Evolutionary conservation across 2,329 filamentous ascomycete genomes (phyloP).

Genomic region (Fusarium heterosporum): DNA sequence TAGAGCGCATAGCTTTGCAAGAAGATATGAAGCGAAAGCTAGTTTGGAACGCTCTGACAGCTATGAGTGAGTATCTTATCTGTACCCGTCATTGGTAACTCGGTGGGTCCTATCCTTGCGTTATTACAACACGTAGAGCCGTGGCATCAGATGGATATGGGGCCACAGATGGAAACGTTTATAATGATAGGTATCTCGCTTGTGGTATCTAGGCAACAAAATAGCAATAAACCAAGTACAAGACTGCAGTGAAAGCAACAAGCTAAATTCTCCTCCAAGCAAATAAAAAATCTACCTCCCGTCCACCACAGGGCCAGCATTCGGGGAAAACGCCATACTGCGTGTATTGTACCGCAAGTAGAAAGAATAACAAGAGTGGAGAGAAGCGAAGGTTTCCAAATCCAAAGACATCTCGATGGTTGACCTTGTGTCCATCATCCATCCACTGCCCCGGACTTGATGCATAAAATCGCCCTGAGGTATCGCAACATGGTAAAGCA

Average conservation of each 20-base stretch:
- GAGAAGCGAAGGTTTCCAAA: conserved; percentile 33
- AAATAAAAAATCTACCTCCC: conserved; percentile 25
- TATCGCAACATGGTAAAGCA: conserved; percentile 45
- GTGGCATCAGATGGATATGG: neutral
- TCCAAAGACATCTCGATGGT: conserved; percentile 20
- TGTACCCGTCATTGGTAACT: conserved; percentile 76
- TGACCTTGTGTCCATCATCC: conserved; percentile 35
- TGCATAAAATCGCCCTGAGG: conserved; percentile 33
- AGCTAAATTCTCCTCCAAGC: conserved; percentile 30
- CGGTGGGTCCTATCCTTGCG: neutral
- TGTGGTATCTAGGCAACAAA: conserved; percentile 46
- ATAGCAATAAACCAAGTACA: conserved; percentile 45
- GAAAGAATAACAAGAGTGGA: conserved; percentile 30
- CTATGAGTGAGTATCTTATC: conserved; percentile 76
- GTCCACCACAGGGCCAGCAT: conserved; percentile 19
- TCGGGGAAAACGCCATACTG: conserved; percentile 8
- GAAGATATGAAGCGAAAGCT: conserved; percentile 90
- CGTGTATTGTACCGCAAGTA: conserved; percentile 26
- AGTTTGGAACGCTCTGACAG: conserved; percentile 73
- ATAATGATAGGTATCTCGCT: conserved; percentile 41
- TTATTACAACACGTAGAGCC: conserved; percentile 1
- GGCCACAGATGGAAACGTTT: conserved; percentile 27
- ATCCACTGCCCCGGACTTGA: conserved; percentile 22
- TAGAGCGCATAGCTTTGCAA: conserved; percentile 87
- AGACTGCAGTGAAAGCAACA: conserved; percentile 46